phyloP scores from a whole-genome alignment of 169 alveolate genomes.

The Perkinsus olseni region DNA sequence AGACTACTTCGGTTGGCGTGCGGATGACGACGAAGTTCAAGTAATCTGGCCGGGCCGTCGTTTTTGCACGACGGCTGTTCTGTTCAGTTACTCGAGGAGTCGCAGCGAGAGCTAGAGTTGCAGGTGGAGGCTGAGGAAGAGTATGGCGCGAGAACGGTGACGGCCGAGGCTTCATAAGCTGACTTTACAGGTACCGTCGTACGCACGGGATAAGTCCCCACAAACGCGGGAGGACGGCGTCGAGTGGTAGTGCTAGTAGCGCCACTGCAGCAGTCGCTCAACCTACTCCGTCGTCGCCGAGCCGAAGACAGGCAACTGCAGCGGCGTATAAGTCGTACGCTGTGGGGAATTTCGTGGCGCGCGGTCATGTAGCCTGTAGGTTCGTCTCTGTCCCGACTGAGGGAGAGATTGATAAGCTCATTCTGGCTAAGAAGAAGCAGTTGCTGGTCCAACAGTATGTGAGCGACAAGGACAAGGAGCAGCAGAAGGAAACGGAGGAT shows the following conservation, averaged over 20 bases:
- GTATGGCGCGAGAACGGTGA: no score
- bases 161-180: no score
- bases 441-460: neutral
- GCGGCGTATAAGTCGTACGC: neutral
- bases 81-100: neutral
- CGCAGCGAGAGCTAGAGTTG: neutral
- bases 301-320: neutral
- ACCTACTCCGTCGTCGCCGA: neutral
- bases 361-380: neutral
- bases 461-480: neutral
- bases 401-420: neutral
- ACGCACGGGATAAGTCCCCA: neutral
- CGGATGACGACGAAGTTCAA: neutral
- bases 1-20: constrained; percentile 11
- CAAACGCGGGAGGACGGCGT: neutral
- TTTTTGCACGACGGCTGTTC: no score
- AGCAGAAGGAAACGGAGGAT: neutral
- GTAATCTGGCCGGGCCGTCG: no score
- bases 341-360: neutral
- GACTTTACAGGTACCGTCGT: neutral
- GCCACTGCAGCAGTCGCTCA: neutral
- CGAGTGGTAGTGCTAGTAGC: neutral
- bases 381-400: neutral
- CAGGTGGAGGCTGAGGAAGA: neutral
- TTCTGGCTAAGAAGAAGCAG: neutral